Conservation (phyloP, 2,329 filamentous ascomycete species). For the Fusarium robinianum region DNA sequence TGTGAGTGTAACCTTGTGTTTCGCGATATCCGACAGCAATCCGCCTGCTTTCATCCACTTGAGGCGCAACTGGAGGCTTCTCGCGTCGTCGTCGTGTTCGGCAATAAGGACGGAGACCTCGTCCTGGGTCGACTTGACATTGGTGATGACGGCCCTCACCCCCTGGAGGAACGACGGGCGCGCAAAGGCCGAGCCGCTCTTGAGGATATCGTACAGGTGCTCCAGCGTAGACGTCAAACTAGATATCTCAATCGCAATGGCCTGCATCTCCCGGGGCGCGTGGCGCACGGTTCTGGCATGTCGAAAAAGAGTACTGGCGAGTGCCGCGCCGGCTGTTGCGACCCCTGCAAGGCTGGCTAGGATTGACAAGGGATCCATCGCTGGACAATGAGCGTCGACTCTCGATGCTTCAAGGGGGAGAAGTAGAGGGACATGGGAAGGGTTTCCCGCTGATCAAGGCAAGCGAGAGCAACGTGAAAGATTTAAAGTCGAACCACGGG, state of each 20-base stretch:
- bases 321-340: constrained; percentile 16
- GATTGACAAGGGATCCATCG: constrained; percentile 22
- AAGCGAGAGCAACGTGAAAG: too few species aligned
- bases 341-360: constrained; percentile 24
- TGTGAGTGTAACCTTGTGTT: constrained; percentile 17
- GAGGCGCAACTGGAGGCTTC: too few species aligned
- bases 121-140: constrained; percentile 9
- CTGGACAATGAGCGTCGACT: not conserved
- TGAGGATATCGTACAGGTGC: constrained; percentile 16
- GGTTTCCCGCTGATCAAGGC: too few species aligned
- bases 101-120: constrained; percentile 2
- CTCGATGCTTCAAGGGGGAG: too few species aligned
- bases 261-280: constrained; percentile 7
- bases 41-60: constrained; percentile 13
- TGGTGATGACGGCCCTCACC: constrained; percentile 6
- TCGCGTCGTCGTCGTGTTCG: not conserved
- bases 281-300: constrained; percentile 9
- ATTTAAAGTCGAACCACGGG: too few species aligned
- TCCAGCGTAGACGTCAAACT: constrained; percentile 3
- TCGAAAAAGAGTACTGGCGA: constrained; percentile 14
- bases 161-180: constrained; percentile 4
- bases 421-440: too few species aligned
- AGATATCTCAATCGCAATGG: constrained; percentile 18
- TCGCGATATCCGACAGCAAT: constrained; percentile 20
- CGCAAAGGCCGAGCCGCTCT: not conserved